These are phyloP conservation scores for Fraxinus excelsior DNA, from an alignment of 257 asterid species.

Conservation along the genomic window DNA sequence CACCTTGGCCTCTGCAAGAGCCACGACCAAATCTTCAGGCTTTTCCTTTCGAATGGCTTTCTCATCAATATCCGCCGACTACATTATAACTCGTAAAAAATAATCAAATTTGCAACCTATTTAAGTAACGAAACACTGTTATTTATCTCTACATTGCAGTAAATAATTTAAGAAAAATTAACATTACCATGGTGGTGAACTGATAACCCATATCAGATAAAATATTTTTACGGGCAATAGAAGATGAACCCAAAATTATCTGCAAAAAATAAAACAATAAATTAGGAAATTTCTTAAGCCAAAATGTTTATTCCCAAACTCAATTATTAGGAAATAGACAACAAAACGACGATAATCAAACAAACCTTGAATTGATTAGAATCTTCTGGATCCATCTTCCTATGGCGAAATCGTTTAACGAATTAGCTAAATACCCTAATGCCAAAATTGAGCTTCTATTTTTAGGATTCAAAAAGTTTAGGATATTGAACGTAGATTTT, in stretches of 20 bases:
- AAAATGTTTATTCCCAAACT: neutral
- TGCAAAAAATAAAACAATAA: constrained; percentile 33
- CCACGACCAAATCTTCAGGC: constrained; percentile 91
- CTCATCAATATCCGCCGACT: constrained; percentile 97
- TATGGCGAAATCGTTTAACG: neutral
- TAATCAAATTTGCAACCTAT: neutral
- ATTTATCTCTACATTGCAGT: neutral
- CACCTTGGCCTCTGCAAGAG: constrained; percentile 94
- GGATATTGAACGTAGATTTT: no score
- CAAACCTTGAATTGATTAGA: constrained; percentile 36
- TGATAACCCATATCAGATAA: constrained; percentile 74
- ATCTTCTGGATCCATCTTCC: constrained; percentile 30
- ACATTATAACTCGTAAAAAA: neutral
- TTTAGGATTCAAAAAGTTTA: no score
- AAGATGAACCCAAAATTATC: constrained; percentile 90
- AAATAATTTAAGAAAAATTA: neutral
- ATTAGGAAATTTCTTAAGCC: neutral
- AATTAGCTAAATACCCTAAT: neutral
- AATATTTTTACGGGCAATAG: constrained; percentile 71
- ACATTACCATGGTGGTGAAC: constrained; percentile 67
- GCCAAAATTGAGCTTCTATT: neutral
- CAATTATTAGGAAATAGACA: neutral
- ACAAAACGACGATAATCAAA: neutral
- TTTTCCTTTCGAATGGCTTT: constrained; percentile 81
- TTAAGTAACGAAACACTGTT: neutral